Base-by-base conservation (phyloP, 192 early-diverging fungal species). In the Obelidium mucronatum region DNA sequence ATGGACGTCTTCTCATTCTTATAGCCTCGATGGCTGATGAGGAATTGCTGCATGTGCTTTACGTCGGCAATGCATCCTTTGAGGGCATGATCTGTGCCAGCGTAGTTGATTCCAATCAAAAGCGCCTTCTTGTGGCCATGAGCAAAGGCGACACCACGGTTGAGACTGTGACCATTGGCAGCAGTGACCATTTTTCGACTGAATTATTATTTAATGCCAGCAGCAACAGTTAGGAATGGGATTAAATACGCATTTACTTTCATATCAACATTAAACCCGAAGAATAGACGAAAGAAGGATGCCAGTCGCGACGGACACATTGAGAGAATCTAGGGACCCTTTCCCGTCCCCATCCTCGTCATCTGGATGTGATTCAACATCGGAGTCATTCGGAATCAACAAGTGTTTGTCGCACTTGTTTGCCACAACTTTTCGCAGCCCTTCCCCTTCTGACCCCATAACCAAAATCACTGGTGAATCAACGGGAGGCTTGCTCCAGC, bases 381-480 rank as follows among this genome's bases (percentile, higher is more conserved):
- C 62, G 36, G 73, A 53, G 3, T 62, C 56, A 26, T 84, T 82
- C 13, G 69, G 69, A 39, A 93, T 85, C 34, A 87, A 78, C 13
- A 92, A 70, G 79, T 91, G 88, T 5, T 79, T 67, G 71, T 91
- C 76, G 64, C 92, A 93, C 30, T 58, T 52, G 4, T 80, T 78
- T 28, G 85, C 82, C 30, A 93, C 83, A 28, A 85, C 80, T 30
- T 83, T 82, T 0, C 90, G 74, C 13, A 93, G 61, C 19, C 92
- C 92, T 28, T 69, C 76, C 17, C 90, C 92, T 77, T 93, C 92
- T 65, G 82, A 90, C 2, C 92, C 92, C 55, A 93, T 69, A 5
- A 93, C 87, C 30, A 93, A 67, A 3, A 93, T 53, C 5, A 80
- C 79, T 30, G 85, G 85, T 3, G 66, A 40, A 31, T 77, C n/a